Percentiles rank a stretch among this genome's conserved stretches.
These are phyloP conservation scores for Botrytis cinerea DNA, from an alignment of 2,329 filamentous ascomycete species.

Conservation along the genomic window DNA sequence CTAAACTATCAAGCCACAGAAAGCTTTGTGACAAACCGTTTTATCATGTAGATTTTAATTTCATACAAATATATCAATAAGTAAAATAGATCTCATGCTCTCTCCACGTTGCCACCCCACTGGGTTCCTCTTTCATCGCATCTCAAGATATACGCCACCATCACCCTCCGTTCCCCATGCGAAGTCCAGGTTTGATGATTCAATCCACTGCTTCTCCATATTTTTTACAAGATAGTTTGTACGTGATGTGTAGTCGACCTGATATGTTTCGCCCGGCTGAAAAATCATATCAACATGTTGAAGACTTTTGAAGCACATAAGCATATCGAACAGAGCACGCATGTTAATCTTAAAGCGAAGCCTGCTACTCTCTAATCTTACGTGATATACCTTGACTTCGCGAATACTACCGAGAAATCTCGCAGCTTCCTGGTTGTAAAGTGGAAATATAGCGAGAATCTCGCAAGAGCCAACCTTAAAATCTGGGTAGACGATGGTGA, in stretches of 20 bases:
- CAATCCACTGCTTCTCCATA: neutral
- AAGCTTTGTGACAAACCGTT: neutral
- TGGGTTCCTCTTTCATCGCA: neutral
- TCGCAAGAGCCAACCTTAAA: too few species aligned
- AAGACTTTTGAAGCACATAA: neutral
- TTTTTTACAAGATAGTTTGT: neutral
- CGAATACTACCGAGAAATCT: too few species aligned
- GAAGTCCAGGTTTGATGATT: neutral
- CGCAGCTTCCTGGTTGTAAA: too few species aligned
- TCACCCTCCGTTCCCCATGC: neutral
- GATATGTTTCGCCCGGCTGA: neutral
- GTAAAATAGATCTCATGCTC: neutral
- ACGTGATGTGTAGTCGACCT: accelerated
- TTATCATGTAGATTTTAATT: too few species aligned
- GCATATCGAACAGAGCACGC: neutral
- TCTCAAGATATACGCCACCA: neutral
- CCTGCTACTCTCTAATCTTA: neutral
- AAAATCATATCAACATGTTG: neutral
- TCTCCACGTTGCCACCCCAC: neutral
- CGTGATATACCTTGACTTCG: neutral
- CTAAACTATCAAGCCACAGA: neutral
- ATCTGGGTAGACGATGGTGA: too few species aligned
- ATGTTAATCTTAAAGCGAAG: neutral
- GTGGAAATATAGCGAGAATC: too few species aligned
- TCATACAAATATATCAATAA: too few species aligned